Conservation (phyloP, 2,329 filamentous ascomycete genomes). For the Onygenales sp. region DNA sequence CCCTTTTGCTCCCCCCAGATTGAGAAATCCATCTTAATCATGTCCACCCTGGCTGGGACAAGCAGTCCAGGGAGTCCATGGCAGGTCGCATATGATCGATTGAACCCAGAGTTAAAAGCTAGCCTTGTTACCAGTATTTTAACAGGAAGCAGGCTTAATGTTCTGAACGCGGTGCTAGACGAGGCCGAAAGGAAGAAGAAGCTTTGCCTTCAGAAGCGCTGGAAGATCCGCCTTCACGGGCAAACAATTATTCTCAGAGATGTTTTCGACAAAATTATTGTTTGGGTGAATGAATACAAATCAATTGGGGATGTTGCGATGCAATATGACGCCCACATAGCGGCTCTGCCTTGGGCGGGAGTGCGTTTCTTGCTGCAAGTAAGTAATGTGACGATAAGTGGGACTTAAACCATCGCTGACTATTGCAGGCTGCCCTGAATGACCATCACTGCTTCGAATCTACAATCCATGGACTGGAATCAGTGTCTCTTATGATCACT, state of each 20-base stretch:
- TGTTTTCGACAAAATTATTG: conserved; percentile 8
- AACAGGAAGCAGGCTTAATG: not conserved
- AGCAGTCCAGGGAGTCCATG: not conserved
- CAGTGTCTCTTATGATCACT: too few species aligned
- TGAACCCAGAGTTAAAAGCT: not conserved
- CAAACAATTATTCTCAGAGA: conserved; percentile 3
- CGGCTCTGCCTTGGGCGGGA: too few species aligned
- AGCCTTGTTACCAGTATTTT: not conserved
- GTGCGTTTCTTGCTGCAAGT: too few species aligned
- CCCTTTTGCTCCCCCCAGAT: not conserved
- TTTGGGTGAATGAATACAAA: conserved; percentile 18
- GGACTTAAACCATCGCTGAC: too few species aligned
- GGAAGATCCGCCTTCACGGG: not conserved
- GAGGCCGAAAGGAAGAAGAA: not conserved
- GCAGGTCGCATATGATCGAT: not conserved
- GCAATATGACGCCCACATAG: not conserved
- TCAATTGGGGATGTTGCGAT: conserved; percentile 18
- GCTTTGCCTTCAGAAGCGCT: conserved; percentile 4
- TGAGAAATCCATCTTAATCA: not conserved
- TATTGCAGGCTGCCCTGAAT: too few species aligned
- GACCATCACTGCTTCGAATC: too few species aligned
- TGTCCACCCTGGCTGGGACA: not conserved
- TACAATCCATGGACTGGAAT: too few species aligned
- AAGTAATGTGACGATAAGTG: too few species aligned
- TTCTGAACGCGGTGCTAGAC: not conserved